Percentiles rank a stretch among this genome's conserved stretches.
Evolutionary conservation across 2,329 filamentous ascomycete species (phyloP).

Genomic region (Dactylellina drechsleri): DNA sequence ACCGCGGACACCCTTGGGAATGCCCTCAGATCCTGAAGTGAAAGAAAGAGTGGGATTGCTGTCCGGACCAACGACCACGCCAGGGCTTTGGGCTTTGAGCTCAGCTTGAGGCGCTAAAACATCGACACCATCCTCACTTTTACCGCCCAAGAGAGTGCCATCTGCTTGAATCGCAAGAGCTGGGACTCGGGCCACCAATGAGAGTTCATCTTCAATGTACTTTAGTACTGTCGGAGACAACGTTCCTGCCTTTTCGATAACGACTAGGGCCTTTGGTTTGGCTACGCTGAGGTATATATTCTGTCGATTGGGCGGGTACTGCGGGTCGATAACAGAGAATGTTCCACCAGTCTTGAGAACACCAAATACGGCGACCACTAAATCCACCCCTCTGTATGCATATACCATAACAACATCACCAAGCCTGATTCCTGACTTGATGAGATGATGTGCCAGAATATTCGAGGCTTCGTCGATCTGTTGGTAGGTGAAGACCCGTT

Average conservation of each 20-base stretch:
- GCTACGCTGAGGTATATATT: conserved; percentile 85
- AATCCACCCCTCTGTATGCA: conserved; percentile 81
- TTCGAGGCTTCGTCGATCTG: conserved; percentile 90
- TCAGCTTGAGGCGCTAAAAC: conserved; percentile 69
- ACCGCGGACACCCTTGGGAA: conserved; percentile 86
- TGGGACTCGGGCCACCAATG: conserved; percentile 78
- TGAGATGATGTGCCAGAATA: conserved; percentile 79
- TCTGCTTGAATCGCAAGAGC: conserved; percentile 76
- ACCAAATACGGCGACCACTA: conserved; percentile 84
- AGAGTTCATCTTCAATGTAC: conserved; percentile 78
- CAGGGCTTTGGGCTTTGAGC: conserved; percentile 70
- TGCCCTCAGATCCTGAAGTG: conserved; percentile 78
- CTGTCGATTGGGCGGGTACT: conserved; percentile 82
- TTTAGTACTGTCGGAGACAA: conserved; percentile 65
- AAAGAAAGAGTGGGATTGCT: conserved; percentile 79
- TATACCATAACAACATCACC: conserved; percentile 96
- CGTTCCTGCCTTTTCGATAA: conserved; percentile 76
- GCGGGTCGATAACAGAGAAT: conserved; percentile 77
- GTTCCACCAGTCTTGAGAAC: conserved; percentile 71
- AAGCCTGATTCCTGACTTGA: conserved; percentile 75
- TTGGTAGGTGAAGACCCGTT: conserved; percentile 79
- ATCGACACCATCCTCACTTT: conserved; percentile 71
- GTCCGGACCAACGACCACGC: conserved; percentile 85
- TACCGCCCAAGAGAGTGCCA: conserved; percentile 76
- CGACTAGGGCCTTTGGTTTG: conserved; percentile 75